Evolutionary conservation across 306 rosid genomes (phyloP), one percentile per base, ranked within the genome.

Genomic region (Prunus kanzakura): DNA sequence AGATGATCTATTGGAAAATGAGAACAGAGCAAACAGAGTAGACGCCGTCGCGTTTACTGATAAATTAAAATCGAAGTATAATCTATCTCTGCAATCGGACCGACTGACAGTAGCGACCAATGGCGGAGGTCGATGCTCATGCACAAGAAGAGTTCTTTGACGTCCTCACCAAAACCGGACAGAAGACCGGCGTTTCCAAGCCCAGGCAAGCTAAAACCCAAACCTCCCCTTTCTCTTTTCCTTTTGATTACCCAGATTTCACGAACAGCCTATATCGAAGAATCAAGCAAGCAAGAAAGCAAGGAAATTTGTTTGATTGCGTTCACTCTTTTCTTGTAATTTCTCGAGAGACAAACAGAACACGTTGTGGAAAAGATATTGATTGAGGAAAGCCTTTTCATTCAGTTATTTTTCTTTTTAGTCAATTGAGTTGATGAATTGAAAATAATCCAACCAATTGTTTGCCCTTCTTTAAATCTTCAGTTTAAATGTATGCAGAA

Each of bases 121-220:
- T 69, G 41, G 56, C 54, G 30, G 86, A 84, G 89, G 88, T 82
- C 11, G 84, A 72, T 29, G 12, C 70, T 75, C 82, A 64, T 15
- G 50, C 16, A 3, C 71, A 76, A 66, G 88, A 87, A 71, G 98
- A 92, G 80, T 45, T 72, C 78, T 43, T 92, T 23, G 98, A 94
- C 77, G 92, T 94, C 71, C 93, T 95, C 52, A 92, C 92, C 67
- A 75, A 73, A 76, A 69, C 81, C 45, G 96, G 98, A 22, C 78
- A 70, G 46, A 92, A 81, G 78, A 90, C 95, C 1, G 97, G 97
- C 64, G 18, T 81, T 79, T 81, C 96, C 71, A 92, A 89, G 35
- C 95, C 92, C 82, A 90, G 98, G 97, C 78, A 81, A 49, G 43
- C 16, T 2, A 30, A 10, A 14, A 30, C 25, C 69, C 41, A 5